Base-by-base conservation (phyloP, 2,329 filamentous ascomycete species). In the Aspergillus persii region DNA sequence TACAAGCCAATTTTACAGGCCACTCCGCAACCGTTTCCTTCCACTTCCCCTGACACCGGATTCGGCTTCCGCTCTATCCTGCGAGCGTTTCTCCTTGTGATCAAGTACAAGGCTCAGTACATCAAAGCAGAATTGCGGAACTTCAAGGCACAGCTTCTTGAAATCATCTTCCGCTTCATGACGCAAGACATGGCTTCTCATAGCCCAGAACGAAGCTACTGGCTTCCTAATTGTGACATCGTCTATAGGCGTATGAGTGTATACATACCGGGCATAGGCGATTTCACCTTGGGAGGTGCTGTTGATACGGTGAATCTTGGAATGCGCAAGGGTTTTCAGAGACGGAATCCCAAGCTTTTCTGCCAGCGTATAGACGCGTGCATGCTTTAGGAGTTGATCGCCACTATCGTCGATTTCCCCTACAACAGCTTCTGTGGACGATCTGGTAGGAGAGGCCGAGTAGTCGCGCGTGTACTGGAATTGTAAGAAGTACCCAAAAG, bases 291-390 rank as follows among this genome's bases (percentile, higher is more conserved):
- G 89, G 39, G 92, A 91, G 0, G 90, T 96, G 49, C 89, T 91
- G 71, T 92, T 89, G 69, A 96, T 90, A 74, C 91, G 91, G 80
- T 96, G 92, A 69, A 97, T 96, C 81, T 97, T 97, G 73, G 86
- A 87, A 73, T 90, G 90, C 2, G 92, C 89, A 30, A 96, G 86
- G 18, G 82, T 85, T 76, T 90, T 91, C 63, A 97, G 86, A 8
- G 80, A 80, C 0, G 81, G 77, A 51, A 92, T 78, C 46, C 86
- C 84, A 61, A 95, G 87, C 76, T 89, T 92, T 68, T 92, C 89
- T 27, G 91, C 92, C 27, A 97, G 82, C 0, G 91, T 96, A 80
- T 96, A 96, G 64, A 96, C 85, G 63, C 90, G 89, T 26, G 93
- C 93, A 74, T 97, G 93, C 70, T 90, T 91, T 61, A 97, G 86